phyloP scores from a whole-genome alignment of 2,329 filamentous ascomycete genomes.

The Aspergillus versicolor region DNA sequence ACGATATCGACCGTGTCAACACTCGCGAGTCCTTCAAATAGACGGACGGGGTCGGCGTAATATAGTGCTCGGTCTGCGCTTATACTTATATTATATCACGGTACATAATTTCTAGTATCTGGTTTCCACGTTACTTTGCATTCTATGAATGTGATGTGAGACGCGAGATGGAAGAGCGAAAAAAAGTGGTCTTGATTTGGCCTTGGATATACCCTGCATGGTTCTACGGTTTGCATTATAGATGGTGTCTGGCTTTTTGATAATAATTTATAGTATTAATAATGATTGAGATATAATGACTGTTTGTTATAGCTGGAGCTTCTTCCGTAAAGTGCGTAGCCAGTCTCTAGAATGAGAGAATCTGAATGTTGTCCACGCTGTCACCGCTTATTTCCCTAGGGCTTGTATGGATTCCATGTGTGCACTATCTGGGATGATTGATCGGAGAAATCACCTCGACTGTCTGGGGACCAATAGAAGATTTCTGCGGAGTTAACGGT shows the following conservation, averaged over 20 bases:
- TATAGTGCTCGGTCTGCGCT: too few relatives aligned
- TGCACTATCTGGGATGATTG: not conserved
- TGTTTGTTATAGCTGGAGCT: too few relatives aligned
- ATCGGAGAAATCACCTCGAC: not conserved
- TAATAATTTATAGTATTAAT: conserved; percentile 1
- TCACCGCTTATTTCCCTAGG: too few relatives aligned
- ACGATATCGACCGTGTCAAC: conserved; percentile 46
- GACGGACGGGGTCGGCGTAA: not conserved
- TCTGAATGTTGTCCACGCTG: too few relatives aligned
- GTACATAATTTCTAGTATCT: conserved; percentile 22
- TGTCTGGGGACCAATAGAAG: not conserved
- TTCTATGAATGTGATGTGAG: conserved; percentile 14
- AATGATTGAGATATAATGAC: too few relatives aligned
- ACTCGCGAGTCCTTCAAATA: conserved; percentile 39
- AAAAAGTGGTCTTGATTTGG: conserved; percentile 10
- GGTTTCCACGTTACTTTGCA: not conserved
- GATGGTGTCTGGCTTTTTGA: conserved; percentile 7
- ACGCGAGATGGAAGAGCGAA: conserved; percentile 8
- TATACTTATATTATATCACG: not conserved
- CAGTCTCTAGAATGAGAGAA: too few relatives aligned
- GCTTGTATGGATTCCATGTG: not conserved
- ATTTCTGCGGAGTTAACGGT: not conserved
- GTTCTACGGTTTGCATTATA: conserved; percentile 14
- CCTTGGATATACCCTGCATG: conserved; percentile 22
- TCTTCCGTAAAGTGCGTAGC: too few relatives aligned